Evolutionary conservation across 2,329 filamentous ascomycete species (phyloP).

Genomic region (Colletotrichum musae): DNA sequence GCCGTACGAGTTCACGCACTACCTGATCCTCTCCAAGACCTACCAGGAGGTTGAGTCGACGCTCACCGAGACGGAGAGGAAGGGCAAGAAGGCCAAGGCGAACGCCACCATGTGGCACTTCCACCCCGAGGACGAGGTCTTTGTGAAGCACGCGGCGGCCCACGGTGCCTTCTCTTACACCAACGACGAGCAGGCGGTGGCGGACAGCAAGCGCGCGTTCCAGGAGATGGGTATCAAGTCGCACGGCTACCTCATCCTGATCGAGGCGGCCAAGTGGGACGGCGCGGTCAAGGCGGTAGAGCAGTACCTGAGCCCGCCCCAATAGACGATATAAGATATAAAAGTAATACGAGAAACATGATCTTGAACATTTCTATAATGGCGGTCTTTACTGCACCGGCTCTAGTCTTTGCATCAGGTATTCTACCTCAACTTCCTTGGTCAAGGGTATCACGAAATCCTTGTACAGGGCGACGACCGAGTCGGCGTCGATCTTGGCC

Average conservation of each 20-base stretch:
- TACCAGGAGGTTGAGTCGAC: slow-evolving; percentile 90
- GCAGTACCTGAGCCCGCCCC: slow-evolving; percentile 76
- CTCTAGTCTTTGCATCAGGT: slow-evolving; percentile 92
- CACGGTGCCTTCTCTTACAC: slow-evolving; percentile 82
- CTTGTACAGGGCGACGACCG: slow-evolving; percentile 91
- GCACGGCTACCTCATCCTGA: slow-evolving; percentile 86
- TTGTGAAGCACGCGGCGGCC: slow-evolving; percentile 82
- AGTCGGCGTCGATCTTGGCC: slow-evolving; percentile 91
- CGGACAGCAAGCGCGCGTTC: slow-evolving; percentile 94
- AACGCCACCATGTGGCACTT: slow-evolving; percentile 85
- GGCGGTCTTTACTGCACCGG: slow-evolving; percentile 42
- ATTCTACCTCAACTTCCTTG: slow-evolving; percentile 98
- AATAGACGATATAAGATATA: slow-evolving; percentile 42
- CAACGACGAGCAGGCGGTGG: slow-evolving; percentile 83
- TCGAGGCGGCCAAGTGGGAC: slow-evolving; percentile 84
- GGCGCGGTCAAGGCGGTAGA: slow-evolving; percentile 81
- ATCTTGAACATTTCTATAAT: slow-evolving; percentile 23
- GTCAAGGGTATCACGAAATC: slow-evolving; percentile 96
- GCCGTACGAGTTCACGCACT: slow-evolving; percentile 94
- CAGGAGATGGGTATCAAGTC: slow-evolving; percentile 92
- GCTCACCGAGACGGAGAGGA: slow-evolving; percentile 75
- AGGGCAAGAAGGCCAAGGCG: slow-evolving; percentile 76
- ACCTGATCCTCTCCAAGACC: slow-evolving; percentile 91
- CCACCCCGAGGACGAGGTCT: slow-evolving; percentile 93
- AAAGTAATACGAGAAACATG: slow-evolving; percentile 29